Base-by-base conservation (phyloP, 495 filamentous ascomycete genomes). In the Penicillium pancosmium region DNA sequence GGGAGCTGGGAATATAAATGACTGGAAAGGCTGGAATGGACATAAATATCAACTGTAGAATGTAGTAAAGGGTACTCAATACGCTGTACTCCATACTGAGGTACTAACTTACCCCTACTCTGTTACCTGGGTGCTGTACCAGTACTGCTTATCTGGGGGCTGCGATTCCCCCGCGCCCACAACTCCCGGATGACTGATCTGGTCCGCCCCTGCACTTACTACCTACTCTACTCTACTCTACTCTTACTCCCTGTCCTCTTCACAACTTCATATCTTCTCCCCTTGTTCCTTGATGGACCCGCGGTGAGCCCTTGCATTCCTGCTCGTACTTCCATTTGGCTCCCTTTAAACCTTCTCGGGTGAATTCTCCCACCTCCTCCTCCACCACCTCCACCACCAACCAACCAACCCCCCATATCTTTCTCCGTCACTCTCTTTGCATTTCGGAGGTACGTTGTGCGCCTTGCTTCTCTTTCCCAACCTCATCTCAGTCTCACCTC, bases 401-500 rank as follows among this genome's bases (percentile, higher is more conserved):
- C 50, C 54, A 57, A 65, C 53, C 67, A 56, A 55, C 55, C 63
- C 51, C 54, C 38, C 60, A 59, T 43, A 44, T 34, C 56, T 66
- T 67, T 36, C 57, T 54, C 67, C 65, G 65, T 75, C 68, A 67
- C 59, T 72, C 68, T 63, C 71, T 70, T 61, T 27, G 23, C 46
- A 57, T 57, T 54, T 63, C 64, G 33, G 63, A 69, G 70, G 70
- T 73, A 64, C 43, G 64, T 65, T 9, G 15, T 44, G 16, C 41
- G 41, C 41, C n/a, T 19, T 9, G 5, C n/a, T 7, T 23, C 18
- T 56, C 27, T 36, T 12, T 35, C 40, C 31, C 27, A 36, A 19
- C 36, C 10, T 23, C 46, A 50, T 27, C 16, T 46, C 33, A 31
- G 48, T 41, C 18, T 38, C 27, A 18, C 31, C 18, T 27, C 16